These are phyloP conservation scores for Discostella stelligera DNA, from an alignment of 352 stramenopile species.

Conservation along the genomic window DNA sequence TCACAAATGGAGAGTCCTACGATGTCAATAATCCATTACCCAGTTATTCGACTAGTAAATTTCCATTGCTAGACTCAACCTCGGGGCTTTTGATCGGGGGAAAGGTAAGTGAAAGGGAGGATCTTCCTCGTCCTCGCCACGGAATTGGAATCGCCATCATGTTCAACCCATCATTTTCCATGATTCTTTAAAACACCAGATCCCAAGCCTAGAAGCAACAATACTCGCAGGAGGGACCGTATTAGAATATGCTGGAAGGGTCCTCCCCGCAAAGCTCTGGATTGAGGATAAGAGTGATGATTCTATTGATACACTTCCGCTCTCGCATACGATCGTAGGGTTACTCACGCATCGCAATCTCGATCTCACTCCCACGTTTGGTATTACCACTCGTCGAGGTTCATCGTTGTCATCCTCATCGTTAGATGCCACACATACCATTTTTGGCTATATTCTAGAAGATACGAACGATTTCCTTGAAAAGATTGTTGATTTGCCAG, in stretches of 20 bases:
- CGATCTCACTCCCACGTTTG: slow-evolving; percentile 68
- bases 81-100: slow-evolving; percentile 72
- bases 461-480: slow-evolving; percentile 59
- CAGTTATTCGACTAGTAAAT: slow-evolving; percentile 61
- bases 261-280: slow-evolving; percentile 73
- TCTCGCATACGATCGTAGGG: slow-evolving; percentile 64
- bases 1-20: slow-evolving; percentile 36
- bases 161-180: too few relatives aligned
- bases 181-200: slow-evolving; percentile 17
- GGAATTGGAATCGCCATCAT: neutral
- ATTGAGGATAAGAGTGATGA: slow-evolving; percentile 42
- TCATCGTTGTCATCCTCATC: slow-evolving; percentile 46
- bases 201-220: slow-evolving; percentile 68
- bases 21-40: slow-evolving; percentile 67
- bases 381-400: slow-evolving; percentile 66
- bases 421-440: slow-evolving; percentile 69
- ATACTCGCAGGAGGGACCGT: slow-evolving; percentile 58
- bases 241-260: slow-evolving; percentile 67
- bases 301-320: neutral
- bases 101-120: slow-evolving; percentile 8
- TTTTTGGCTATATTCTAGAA: slow-evolving; percentile 76
- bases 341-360: slow-evolving; percentile 76
- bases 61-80: slow-evolving; percentile 63
- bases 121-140: neutral
- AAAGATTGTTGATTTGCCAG: slow-evolving; percentile 64